A percentile compares a stretch with the other conserved stretches of the same genome.
Conservation (phyloP, 2,329 filamentous ascomycete genomes). For the Colletotrichum phormii region DNA sequence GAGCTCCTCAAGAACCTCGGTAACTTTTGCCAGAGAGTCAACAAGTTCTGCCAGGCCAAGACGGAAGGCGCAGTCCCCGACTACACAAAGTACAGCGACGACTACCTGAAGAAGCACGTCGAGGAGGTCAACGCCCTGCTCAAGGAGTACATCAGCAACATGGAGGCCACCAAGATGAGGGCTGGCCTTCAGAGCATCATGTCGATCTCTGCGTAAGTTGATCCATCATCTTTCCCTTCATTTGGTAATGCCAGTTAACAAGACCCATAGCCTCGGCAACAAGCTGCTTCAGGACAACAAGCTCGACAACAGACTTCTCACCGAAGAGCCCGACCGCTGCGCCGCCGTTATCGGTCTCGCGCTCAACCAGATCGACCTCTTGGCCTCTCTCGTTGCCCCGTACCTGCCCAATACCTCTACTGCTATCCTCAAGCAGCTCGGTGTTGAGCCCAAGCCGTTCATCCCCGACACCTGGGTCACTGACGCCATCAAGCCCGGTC, state of each 20-base stretch:
- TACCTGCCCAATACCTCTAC: constrained; percentile 86
- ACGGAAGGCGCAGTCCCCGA: constrained; percentile 78
- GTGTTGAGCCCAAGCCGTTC: constrained; percentile 58
- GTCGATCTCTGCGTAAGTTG: constrained; percentile 66
- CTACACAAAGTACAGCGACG: constrained; percentile 66
- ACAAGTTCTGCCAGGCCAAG: constrained; percentile 83
- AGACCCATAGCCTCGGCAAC: constrained; percentile 52
- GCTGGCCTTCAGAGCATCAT: constrained; percentile 74
- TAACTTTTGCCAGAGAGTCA: constrained; percentile 76
- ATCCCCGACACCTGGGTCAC: constrained; percentile 77
- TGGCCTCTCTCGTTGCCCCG: constrained; percentile 82
- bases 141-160: constrained; percentile 73
- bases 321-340: constrained; percentile 65
- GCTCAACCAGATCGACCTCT: constrained; percentile 84
- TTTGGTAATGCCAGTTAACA: background rate
- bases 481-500: constrained; percentile 75
- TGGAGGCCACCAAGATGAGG: constrained; percentile 79
- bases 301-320: constrained; percentile 66
- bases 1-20: constrained; percentile 83
- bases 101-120: constrained; percentile 64
- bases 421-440: constrained; percentile 83
- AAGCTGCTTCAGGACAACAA: constrained; percentile 63
- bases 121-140: constrained; percentile 75
- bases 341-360: constrained; percentile 78
- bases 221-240: constrained; percentile 6